Percentiles rank a stretch among this genome's conserved stretches.
phyloP scores from a whole-genome alignment of 768 basidiomycete species.

The Termitomyces titanicus region DNA sequence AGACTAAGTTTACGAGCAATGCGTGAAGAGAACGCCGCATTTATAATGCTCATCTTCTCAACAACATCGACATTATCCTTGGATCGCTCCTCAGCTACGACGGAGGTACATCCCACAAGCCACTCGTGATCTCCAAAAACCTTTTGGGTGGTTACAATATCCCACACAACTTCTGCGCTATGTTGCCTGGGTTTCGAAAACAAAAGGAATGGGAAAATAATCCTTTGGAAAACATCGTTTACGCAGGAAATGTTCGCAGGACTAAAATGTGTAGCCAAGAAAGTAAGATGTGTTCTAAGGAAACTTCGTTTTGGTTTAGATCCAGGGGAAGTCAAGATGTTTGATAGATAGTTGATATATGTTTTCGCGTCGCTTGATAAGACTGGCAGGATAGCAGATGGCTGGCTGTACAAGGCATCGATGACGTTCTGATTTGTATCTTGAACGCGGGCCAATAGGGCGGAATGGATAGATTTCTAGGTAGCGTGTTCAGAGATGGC shows the following conservation, averaged over 20 bases:
- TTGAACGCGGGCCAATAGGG: constrained; percentile 64
- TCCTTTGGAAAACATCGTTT: constrained; percentile 40
- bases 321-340: constrained; percentile 29
- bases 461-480: constrained; percentile 56
- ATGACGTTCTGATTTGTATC: constrained; percentile 63
- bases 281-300: constrained; percentile 53
- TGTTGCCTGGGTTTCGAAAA: constrained; percentile 70
- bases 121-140: constrained; percentile 34
- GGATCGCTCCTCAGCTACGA: constrained; percentile 33
- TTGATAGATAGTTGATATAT: constrained; percentile 44
- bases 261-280: constrained; percentile 49
- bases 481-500: constrained; percentile 1
- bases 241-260: constrained; percentile 18
- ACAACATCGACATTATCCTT: constrained; percentile 27
- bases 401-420: constrained; percentile 59
- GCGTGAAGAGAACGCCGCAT: constrained; percentile 50
- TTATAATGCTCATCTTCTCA: constrained; percentile 48
- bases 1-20: constrained; percentile 55
- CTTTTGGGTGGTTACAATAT: constrained; percentile 35
- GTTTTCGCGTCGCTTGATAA: constrained; percentile 35
- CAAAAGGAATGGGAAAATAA: constrained; percentile 73
- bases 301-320: constrained; percentile 48
- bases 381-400: constrained; percentile 41
- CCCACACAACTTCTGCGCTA: constrained; percentile 69
- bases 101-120: constrained; percentile 51